Evolutionary conservation across 2,329 filamentous ascomycete species (phyloP).

Genomic region (Trichoderma sp.): DNA sequence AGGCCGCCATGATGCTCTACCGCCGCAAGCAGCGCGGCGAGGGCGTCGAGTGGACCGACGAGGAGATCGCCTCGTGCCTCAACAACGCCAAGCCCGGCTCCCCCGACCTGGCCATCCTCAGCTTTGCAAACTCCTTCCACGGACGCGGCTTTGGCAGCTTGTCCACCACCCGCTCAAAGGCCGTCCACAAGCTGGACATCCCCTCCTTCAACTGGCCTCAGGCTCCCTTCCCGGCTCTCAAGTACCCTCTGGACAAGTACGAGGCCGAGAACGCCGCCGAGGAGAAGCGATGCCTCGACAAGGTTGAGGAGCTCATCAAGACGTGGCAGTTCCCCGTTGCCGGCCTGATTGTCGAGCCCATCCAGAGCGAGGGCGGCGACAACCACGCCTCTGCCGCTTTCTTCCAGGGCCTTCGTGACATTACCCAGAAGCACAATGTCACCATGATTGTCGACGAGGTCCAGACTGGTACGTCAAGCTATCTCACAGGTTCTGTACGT

Average conservation of each 20-base stretch:
- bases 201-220: slow-evolving; percentile 88
- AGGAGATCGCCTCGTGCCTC: slow-evolving; percentile 71
- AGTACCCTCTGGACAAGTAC: slow-evolving; percentile 75
- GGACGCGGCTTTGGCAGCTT: slow-evolving; percentile 78
- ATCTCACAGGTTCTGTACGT: neutral
- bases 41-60: slow-evolving; percentile 69
- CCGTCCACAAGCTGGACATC: slow-evolving; percentile 85
- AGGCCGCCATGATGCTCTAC: slow-evolving; percentile 84
- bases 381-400: slow-evolving; percentile 80
- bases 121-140: slow-evolving; percentile 79
- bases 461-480: slow-evolving; percentile 57
- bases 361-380: slow-evolving; percentile 83
- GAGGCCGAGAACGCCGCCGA: slow-evolving; percentile 70
- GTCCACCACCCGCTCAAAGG: slow-evolving; percentile 79
- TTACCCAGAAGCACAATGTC: slow-evolving; percentile 71
- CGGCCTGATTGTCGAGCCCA: slow-evolving; percentile 76
- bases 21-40: slow-evolving; percentile 71
- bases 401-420: slow-evolving; percentile 73
- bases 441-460: slow-evolving; percentile 84
- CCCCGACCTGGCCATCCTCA: slow-evolving; percentile 75
- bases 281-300: slow-evolving; percentile 72
- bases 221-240: slow-evolving; percentile 76
- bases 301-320: slow-evolving; percentile 72
- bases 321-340: slow-evolving; percentile 70
- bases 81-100: slow-evolving; percentile 73